Evolutionary conservation across 1,284 basidiomycete genomes (phyloP), one percentile per base, ranked within the genome.

Genomic region (Heliocybe sulcata): DNA sequence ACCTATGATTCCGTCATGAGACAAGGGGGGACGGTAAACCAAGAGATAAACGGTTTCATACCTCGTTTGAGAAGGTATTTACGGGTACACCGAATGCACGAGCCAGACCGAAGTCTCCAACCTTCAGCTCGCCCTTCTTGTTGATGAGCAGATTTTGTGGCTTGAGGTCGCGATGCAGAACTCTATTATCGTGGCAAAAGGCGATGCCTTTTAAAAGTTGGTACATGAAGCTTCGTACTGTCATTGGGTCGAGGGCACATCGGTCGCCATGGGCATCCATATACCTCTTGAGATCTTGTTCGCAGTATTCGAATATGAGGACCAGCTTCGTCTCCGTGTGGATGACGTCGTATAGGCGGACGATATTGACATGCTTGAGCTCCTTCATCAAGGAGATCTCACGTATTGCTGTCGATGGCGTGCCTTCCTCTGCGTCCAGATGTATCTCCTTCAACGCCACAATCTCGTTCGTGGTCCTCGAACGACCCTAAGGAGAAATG

Each of bases 221-320:
- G 70, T 90, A 98, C 92, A 94, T 95, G 73, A 97, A 98, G 66
- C 87, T 95, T 60, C 94, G 88, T 59, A 98, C 94, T n/a, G 92
- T 94, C 57, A 82, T 80, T 1, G 94, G 91, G 56, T 96, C 93
- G 45, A 99, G 82, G 10, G 97, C 95, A 56, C 96, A 94, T 56
- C 93, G 87, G 61, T 98, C 93, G 53, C 97, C 97, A 63, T 98
- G 90, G 33, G 93, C 88, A 71, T 99, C 97, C 97, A 99, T 99
- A 73, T 98, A 99, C 69, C 95, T 94, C 74, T 99, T 99, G 55
- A 99, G 79, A 72, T 99, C 97, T 70, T 95, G 90, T 67, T 99
- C 97, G 73, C 97, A 97, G 69, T 87, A 99, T 72, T 99, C 97
- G 69, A 99, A 98, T 58, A 99, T 97, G 58, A 99, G 92, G 64